A percentile compares a stretch with the other conserved stretches of the same genome.
These are phyloP conservation scores for Metroxylon sagu DNA, from an alignment of 176 grass and related monocot genomes.

Conservation along the genomic window DNA sequence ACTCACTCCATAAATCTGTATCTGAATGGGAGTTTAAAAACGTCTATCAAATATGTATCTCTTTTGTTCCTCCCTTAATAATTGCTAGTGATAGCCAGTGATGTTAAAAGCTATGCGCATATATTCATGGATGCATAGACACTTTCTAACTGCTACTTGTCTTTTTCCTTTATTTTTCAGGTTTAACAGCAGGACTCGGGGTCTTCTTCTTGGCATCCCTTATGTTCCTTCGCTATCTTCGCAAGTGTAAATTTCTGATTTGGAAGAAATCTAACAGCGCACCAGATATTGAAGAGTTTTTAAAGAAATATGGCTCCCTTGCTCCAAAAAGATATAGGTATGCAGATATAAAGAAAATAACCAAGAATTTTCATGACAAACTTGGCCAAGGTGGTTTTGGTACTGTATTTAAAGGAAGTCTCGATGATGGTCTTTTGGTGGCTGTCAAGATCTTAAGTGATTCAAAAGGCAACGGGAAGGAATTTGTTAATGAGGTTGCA, in stretches of 20 bases:
- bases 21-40: too few relatives aligned
- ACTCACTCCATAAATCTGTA: too few relatives aligned
- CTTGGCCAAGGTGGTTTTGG: conserved; percentile 55
- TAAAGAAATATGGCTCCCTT: conserved; percentile 28
- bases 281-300: conserved; percentile 24
- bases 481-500: conserved; percentile 6
- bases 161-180: too few relatives aligned
- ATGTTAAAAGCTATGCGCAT: too few relatives aligned
- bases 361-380: conserved; percentile 32
- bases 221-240: neutral
- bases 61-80: too few relatives aligned
- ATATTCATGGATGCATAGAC: too few relatives aligned
- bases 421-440: neutral
- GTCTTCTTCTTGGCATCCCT: conserved; percentile 24
- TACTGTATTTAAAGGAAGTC: conserved; percentile 25
- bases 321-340: conserved; percentile 36
- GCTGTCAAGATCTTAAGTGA: conserved; percentile 6
- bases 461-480: neutral
- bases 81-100: too few relatives aligned
- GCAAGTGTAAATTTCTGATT: too few relatives aligned
- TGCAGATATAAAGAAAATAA: conserved; percentile 44
- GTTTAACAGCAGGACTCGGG: too few relatives aligned
- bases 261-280: neutral
- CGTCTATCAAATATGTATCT: too few relatives aligned
- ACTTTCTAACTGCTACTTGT: too few relatives aligned